These are phyloP conservation scores for Nakazawaea wyomingensis DNA, from an alignment of 805 yeast genomes.

Conservation along the genomic window DNA sequence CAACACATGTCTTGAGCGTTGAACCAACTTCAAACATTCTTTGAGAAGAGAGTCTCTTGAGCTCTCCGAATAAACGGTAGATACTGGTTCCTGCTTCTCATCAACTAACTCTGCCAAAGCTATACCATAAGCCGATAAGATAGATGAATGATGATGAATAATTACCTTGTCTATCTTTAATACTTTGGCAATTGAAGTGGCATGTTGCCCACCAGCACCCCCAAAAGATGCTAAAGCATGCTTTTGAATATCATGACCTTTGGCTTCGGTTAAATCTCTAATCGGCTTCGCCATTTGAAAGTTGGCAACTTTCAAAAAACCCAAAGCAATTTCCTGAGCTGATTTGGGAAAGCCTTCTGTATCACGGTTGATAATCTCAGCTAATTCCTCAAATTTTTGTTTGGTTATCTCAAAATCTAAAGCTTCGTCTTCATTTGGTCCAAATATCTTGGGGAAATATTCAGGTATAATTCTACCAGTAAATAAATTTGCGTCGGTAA, in stretches of 20 bases:
- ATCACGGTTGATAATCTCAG: conserved; percentile 24
- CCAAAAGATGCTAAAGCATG: conserved; percentile 31
- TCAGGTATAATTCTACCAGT: conserved; percentile 26
- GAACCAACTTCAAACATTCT: conserved; percentile 16
- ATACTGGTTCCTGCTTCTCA: conserved; percentile 26
- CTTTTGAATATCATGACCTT: conserved; percentile 27
- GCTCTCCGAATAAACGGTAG: conserved; percentile 15
- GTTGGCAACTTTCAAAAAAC: conserved; percentile 29
- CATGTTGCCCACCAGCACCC: conserved; percentile 33
- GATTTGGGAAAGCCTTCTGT: conserved; percentile 17
- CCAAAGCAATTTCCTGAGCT: conserved; percentile 28
- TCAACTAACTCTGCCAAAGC: conserved; percentile 27
- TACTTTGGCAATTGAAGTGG: conserved; percentile 24
- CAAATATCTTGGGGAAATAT: conserved; percentile 27
- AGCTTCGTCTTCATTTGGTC: conserved; percentile 25
- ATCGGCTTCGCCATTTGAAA: conserved; percentile 31
- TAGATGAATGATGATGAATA: conserved; percentile 30
- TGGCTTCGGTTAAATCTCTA: conserved; percentile 28
- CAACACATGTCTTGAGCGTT: conserved; percentile 17
- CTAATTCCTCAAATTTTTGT: conserved; percentile 23
- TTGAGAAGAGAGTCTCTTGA: conserved; percentile 11
- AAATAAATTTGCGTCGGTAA: conserved; percentile 29
- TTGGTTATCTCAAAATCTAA: conserved; percentile 21
- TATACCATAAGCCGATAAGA: conserved; percentile 34
- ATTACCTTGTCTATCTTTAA: conserved; percentile 26